A percentile compares a stretch with the other conserved stretches of the same genome.
Evolutionary conservation across 345 rosid genomes (phyloP).

Genomic region (rapeseed (Brassica napus)): Da-Ae NC_063446.1:7624501-7625000

Average conservation of each 20-base stretch:
- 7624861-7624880: slow-evolving; percentile 99
- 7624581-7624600: slow-evolving; percentile 86
- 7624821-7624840: slow-evolving; percentile 94
- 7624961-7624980: slow-evolving; percentile 14
- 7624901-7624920: slow-evolving; percentile 98
- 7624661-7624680: not conserved
- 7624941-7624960: slow-evolving; percentile 16
- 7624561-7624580: slow-evolving; percentile 92
- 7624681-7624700: not conserved
- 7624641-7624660: not conserved
- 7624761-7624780: slow-evolving; percentile 84
- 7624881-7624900: slow-evolving; percentile 99
- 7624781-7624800: slow-evolving; percentile 75
- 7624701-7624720: slow-evolving; percentile 95
- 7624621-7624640: slow-evolving; percentile 49
- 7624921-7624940: slow-evolving; percentile 86
- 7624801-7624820: slow-evolving; percentile 88
- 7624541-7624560: slow-evolving; percentile 98
- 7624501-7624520: slow-evolving; percentile 91
- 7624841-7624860: slow-evolving; percentile 97
- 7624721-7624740: slow-evolving; percentile 94
- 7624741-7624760: slow-evolving; percentile 99
- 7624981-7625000: not conserved
- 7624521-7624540: slow-evolving; percentile 99
- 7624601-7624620: slow-evolving; percentile 74